Conservation (phyloP, 73 alveolate genomes). For the Tetrahymena thermophila region DNA sequence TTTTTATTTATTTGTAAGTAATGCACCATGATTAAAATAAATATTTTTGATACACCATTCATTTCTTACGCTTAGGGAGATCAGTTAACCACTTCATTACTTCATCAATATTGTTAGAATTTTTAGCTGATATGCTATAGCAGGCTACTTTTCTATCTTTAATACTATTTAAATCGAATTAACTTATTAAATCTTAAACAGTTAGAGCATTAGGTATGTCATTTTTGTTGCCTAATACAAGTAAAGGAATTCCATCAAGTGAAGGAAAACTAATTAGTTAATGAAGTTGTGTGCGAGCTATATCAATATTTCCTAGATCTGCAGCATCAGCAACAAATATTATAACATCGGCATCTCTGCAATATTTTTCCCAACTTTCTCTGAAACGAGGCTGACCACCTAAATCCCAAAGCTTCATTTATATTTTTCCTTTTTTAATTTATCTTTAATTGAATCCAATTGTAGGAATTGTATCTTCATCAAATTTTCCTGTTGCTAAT, state of each 20-base stretch:
- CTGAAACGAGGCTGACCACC: conserved; percentile 83
- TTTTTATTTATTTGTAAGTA: neutral
- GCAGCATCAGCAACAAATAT: conserved; percentile 80
- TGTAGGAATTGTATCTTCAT: conserved; percentile 84
- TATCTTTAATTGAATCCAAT: conserved; percentile 71
- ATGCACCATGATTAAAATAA: neutral
- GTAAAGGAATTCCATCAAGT: conserved; percentile 68
- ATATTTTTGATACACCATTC: neutral
- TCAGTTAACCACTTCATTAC: conserved; percentile 58
- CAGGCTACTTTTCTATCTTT: conserved; percentile 79
- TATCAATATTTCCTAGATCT: conserved; percentile 73
- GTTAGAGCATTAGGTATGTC: conserved; percentile 70
- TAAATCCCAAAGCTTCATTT: conserved; percentile 75
- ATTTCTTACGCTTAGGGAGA: conserved; percentile 19
- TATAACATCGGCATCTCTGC: conserved; percentile 71
- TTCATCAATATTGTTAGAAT: conserved; percentile 59
- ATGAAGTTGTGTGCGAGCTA: conserved; percentile 60
- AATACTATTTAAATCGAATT: conserved; percentile 49
- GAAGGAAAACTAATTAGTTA: conserved; percentile 65
- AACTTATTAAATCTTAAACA: conserved; percentile 73
- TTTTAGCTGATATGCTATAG: conserved; percentile 69
- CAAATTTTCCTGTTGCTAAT: conserved; percentile 75
- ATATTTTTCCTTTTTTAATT: conserved; percentile 59
- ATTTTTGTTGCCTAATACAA: conserved; percentile 73
- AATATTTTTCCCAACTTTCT: conserved; percentile 84